Conservation (phyloP, 2,329 filamentous ascomycete genomes). For the Trichoderma pleuroti region DNA sequence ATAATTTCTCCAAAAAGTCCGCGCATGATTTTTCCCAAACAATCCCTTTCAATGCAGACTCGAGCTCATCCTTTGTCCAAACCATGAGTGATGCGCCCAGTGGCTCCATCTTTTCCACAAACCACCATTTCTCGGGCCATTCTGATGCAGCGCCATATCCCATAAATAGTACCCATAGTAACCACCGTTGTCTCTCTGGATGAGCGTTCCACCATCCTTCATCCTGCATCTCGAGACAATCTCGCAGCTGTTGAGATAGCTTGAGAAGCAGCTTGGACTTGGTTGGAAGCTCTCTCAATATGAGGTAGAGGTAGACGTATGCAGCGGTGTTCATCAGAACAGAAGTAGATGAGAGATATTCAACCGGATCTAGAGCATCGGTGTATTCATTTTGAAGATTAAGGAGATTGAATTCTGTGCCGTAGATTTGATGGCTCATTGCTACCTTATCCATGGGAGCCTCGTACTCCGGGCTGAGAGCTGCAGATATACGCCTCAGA, state of each 20-base stretch:
- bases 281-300: neutral
- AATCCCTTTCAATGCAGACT: neutral
- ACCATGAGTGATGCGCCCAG: neutral
- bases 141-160: neutral
- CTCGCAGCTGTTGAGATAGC: neutral
- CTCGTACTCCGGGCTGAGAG: neutral
- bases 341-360: neutral
- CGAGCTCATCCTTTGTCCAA: neutral
- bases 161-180: neutral
- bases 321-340: neutral
- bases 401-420: neutral
- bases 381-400: neutral
- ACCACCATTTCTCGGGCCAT: neutral
- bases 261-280: neutral
- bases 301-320: neutral
- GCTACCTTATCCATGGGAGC: neutral
- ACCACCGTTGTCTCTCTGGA: neutral
- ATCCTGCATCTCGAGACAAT: neutral
- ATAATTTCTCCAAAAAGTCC: neutral
- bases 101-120: neutral
- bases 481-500: neutral
- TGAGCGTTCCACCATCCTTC: neutral
- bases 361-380: neutral
- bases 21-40: neutral
- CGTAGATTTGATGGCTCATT: neutral